Evolutionary conservation across 1,139 yeast genomes (phyloP), one percentile per base, ranked within the genome.

Genomic region (Yamadazyma dushanensis): DNA sequence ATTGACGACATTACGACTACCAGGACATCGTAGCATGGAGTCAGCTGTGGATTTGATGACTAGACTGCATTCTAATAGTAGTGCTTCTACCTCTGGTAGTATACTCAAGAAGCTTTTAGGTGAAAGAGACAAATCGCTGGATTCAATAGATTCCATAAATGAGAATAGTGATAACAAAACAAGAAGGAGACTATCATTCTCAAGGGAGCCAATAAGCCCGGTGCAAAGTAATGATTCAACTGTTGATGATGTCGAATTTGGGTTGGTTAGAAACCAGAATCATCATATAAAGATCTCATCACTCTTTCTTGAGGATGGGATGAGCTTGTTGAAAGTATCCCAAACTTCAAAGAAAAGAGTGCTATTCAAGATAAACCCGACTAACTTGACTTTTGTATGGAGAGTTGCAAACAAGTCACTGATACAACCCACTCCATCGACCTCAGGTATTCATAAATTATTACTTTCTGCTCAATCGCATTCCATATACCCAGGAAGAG

Each of bases 281-380:
- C 51, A 47, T 2, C 47, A 46, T 8, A 36, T 52, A 3, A 48
- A 43, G 21, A 44, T 53, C 23, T 53, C 56, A 3, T 34, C 40
- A 2, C 40, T 47, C 3, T 57, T 73, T 31, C 48, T 66, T 9
- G 63, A 63, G n/a, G 73, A 68, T 16, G 78, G 78, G 0, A 44
- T 75, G 30, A 66, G 74, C 5, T 52, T 86, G 40, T 55, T 83
- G 24, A 76, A 87, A 47, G 76, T 85, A 17, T 84, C 95, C 2
- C 83, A 77, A 37, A 79, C 78, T 46, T 84, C 88, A 41, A 76
- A 73, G 47, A 78, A 80, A 26, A 72, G 80, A 45, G 59, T 69
- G 3, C 49, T 52, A 26, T 49, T 70, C 16, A 56, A 51, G 34
- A 57, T 70, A 5, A 70, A 69, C 35, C 57, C 63, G 0, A 41